These are phyloP conservation scores for Saksenaea oblongispora DNA, from an alignment of 371 early-diverging fungal genomes.

Conservation along the genomic window DNA sequence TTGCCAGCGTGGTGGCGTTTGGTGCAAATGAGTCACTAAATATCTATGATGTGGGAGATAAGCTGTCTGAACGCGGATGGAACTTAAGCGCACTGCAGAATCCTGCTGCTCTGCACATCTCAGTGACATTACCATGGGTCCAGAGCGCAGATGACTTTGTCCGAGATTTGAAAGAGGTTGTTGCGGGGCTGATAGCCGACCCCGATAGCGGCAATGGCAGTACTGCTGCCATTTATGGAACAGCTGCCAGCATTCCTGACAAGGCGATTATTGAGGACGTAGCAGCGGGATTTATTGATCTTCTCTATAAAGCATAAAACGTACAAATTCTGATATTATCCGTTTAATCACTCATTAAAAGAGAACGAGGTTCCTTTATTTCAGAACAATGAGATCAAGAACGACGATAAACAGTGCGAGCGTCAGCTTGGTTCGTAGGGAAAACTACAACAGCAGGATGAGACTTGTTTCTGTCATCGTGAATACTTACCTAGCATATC, in stretches of 20 bases:
- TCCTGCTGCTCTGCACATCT: conserved; percentile 90
- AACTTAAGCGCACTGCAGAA: conserved; percentile 86
- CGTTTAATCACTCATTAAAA: not conserved
- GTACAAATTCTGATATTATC: not conserved
- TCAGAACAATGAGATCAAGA: not conserved
- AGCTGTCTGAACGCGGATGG: conserved; percentile 78
- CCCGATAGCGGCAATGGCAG: conserved; percentile 72
- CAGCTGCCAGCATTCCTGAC: conserved; percentile 87
- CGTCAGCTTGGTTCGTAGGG: conserved; percentile 19
- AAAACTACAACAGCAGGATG: conserved; percentile 28
- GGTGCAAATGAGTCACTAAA: conserved; percentile 67
- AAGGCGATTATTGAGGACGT: conserved; percentile 84
- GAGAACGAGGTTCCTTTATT: not conserved
- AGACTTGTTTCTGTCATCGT: not conserved
- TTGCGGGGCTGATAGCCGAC: conserved; percentile 65
- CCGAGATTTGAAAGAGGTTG: conserved; percentile 77
- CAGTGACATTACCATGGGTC: conserved; percentile 84
- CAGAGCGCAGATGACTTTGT: conserved; percentile 75
- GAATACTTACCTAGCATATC: conserved; percentile 56
- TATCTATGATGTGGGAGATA: conserved; percentile 86
- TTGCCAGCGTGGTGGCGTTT: conserved; percentile 88
- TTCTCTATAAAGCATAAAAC: conserved; percentile 72
- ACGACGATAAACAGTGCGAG: conserved; percentile 13
- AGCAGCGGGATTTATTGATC: conserved; percentile 83
- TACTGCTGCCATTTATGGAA: conserved; percentile 90